Conservation (phyloP, 2,329 filamentous ascomycete species). For the Chaetomium strumarium region DNA sequence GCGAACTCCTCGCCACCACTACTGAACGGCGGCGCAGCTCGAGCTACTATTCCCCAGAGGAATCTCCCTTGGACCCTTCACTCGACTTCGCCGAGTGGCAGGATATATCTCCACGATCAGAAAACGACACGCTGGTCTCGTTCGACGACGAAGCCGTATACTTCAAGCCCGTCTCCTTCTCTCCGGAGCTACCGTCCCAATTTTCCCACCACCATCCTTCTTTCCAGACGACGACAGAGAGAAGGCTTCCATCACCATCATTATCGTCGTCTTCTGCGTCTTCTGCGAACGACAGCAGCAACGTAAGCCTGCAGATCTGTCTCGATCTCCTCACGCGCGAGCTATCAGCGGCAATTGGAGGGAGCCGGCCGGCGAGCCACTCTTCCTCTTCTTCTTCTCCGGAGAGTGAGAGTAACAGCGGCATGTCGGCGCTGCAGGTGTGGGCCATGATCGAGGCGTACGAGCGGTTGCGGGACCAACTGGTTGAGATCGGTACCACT, state of each 20-base stretch:
- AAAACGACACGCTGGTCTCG: constrained; percentile 42
- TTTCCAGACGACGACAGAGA: neutral
- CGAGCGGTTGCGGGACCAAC: constrained; percentile 45
- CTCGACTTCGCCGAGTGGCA: neutral
- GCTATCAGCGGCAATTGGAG: constrained; percentile 38
- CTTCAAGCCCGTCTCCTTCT: constrained; percentile 41
- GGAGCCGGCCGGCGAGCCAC: neutral
- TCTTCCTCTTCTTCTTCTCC: neutral
- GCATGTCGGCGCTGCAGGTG: constrained; percentile 44
- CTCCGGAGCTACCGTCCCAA: constrained; percentile 28
- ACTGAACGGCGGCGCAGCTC: constrained; percentile 15
- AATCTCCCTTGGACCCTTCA: neutral
- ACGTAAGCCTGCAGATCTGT: constrained; percentile 44
- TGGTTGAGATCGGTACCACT: constrained; percentile 28
- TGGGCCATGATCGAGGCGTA: constrained; percentile 56
- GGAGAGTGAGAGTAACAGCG: constrained; percentile 4
- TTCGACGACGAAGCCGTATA: constrained; percentile 44
- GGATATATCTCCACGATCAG: constrained; percentile 28
- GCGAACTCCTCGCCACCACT: neutral
- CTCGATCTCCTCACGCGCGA: constrained; percentile 46
- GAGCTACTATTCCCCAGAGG: constrained; percentile 5
- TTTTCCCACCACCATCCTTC: neutral
- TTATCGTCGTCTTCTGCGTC: neutral
- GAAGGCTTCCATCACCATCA: too few species aligned
- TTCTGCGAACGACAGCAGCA: constrained; percentile 25